Evolutionary conservation across 1,139 yeast genomes (phyloP), one percentile per base, ranked within the genome.

Genomic region (Geotrichum bryndzae): DNA sequence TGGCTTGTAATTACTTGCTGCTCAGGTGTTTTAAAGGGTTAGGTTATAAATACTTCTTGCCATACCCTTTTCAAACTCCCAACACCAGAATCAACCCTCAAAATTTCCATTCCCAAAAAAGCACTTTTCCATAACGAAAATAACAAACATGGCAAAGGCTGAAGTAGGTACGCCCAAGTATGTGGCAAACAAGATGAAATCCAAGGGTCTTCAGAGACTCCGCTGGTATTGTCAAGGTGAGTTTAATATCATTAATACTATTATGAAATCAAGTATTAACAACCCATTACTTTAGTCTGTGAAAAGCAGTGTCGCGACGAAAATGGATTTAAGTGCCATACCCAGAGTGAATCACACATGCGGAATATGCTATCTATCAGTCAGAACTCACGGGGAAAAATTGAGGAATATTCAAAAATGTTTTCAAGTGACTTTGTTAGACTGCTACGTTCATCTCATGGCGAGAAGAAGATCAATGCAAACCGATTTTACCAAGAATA

Each of bases 241-340:
- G 57, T 54, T 27, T 11, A 18, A 18, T 18, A 18, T 31, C n/a
- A 8, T 41, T 18, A 2, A 35, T 52, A 18, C 4, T 31, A 25
- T 23, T 38, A 33, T 23, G 45, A 2, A 53, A 7, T 27, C 18
- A 29, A 11, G 23, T 33, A 25, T 51, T 54, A 54, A 45, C 38
- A 46, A 1, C 7, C 10, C 29, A 8, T 4, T 15, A n/a, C 6
- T 15, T n/a, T 29, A 54, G 82, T 90, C 1, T 94, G 99, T 70
- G 83, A 82, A 70, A 90, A 92, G 70, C 99, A 94, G 75, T 92
- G 98, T 73, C 79, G 98, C 61, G 99, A 95, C 72, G 94, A 89
- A 66, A 94, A 94, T 74, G 99, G 99, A 45, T 94, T 89, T 77
- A 87, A 88, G 70, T 88, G 94, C 71, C 99, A 94, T 73, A 79